Conservation (phyloP, 1,284 basidiomycete genomes). For the Ceratobasidium sp. region DNA sequence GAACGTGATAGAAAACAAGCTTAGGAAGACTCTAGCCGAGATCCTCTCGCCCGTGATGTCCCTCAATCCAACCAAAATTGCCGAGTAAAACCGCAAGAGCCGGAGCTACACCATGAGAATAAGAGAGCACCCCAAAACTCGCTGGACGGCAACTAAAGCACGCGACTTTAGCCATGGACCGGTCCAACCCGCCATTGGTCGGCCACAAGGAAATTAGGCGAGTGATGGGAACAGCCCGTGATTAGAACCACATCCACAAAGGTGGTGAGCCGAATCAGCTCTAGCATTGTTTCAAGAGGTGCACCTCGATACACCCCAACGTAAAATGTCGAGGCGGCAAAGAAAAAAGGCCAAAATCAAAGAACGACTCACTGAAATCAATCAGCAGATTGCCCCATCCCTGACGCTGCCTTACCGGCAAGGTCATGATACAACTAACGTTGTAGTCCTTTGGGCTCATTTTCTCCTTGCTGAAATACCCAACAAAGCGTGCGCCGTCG, state of each 20-base stretch:
- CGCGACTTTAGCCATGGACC: background rate
- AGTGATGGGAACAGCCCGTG: constrained; percentile 4
- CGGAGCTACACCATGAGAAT: constrained; percentile 13
- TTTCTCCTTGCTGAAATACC: constrained; percentile 99
- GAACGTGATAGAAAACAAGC: constrained; percentile 22
- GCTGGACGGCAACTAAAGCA: background rate
- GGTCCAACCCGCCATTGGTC: background rate
- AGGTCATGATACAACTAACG: constrained; percentile 99
- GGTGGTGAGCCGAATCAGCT: background rate
- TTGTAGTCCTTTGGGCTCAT: constrained; percentile 95
- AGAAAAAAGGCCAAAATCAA: constrained; percentile 38
- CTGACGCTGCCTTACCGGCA: constrained; percentile 93
- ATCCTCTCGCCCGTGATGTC: constrained; percentile 5
- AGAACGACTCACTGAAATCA: constrained; percentile 88
- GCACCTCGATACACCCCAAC: constrained; percentile 1
- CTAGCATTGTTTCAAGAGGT: background rate
- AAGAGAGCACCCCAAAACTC: background rate
- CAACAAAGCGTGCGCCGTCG: constrained; percentile 92
- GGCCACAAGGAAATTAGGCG: background rate
- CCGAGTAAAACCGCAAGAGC: background rate
- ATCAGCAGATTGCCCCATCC: constrained; percentile 97
- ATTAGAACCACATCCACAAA: background rate
- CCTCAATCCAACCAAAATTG: constrained; percentile 7
- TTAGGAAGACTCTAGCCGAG: background rate
- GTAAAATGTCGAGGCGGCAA: constrained; percentile 6